A percentile compares a stretch with the other conserved stretches of the same genome.
Evolutionary conservation across 169 alveolate species (phyloP).

Genomic region (Blepharisma undulans): DNA sequence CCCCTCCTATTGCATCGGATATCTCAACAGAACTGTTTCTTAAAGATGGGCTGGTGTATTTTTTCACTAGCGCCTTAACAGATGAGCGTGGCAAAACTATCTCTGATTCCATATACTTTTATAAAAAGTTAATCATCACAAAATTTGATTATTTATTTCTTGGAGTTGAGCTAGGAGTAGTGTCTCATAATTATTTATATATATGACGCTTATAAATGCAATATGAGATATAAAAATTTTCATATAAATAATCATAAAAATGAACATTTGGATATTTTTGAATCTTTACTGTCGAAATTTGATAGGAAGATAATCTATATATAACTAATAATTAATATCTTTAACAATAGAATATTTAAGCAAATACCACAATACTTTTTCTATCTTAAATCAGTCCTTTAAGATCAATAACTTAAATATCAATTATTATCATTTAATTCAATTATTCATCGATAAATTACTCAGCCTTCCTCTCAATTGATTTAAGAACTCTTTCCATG

Average conservation of each 20-base stretch:
- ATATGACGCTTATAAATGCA: background rate
- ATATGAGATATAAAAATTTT: background rate
- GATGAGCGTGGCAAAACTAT: slow-evolving; percentile 5
- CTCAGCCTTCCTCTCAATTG: background rate
- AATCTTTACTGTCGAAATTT: background rate
- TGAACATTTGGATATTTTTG: background rate
- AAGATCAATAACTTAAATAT: background rate
- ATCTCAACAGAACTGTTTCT: background rate
- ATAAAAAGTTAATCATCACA: background rate
- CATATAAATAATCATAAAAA: background rate
- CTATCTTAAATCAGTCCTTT: background rate
- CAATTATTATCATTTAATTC: too few species aligned
- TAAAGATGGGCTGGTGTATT: background rate
- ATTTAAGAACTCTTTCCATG: background rate
- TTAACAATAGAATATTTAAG: background rate
- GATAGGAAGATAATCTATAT: background rate
- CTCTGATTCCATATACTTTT: slow-evolving; percentile 1
- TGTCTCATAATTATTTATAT: background rate
- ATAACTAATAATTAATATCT: background rate
- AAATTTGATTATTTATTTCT: background rate
- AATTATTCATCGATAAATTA: background rate
- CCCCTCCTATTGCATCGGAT: background rate
- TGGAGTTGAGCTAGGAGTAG: background rate
- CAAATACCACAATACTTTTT: too few species aligned
- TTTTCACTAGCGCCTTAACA: background rate